Base-by-base conservation (phyloP, 441 rosid genomes). In the Bruguiera hainesii region DNA sequence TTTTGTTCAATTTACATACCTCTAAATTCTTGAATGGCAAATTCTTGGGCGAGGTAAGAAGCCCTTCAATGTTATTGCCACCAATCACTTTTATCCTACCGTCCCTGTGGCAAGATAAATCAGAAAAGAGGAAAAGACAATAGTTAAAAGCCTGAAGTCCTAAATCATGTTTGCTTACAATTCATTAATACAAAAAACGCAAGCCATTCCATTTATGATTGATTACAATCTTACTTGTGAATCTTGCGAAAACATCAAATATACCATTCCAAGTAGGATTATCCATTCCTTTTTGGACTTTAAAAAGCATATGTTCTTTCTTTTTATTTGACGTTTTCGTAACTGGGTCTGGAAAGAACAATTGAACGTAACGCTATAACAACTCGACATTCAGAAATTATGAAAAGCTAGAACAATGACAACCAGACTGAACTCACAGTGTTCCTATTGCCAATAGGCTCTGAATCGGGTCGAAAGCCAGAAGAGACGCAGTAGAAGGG, bases 1-100 rank as follows among this genome's bases (percentile, higher is more conserved):
- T 26, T 2, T 62, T 13, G 48, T 56, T 18, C 26, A 58, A 16
- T 31, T 63, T 58, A 61, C 74, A 59, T 15, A 67, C 89, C 89
- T 87, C 88, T 66, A 87, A 69, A 73, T 82, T 68, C 57, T 82
- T 87, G 66, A 73, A 78, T 56, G 89, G 83, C 56, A 83, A 51
- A 64, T 78, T 83, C 68, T 79, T 76, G 16, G 85, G 81, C 69
- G 87, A 83, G 31, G 83, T 65, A 65, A 87, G 68, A 63, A 87
- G 84, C 28, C 85, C 92, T 73, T 87, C 92, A 72, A 87, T 69
- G 57, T 80, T 79, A 72, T 82, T 80, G 60, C 88, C 88, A 19
- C 89, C 89, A 64, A 83, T 73, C 68, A 87, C 82, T 75, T 87
- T 87, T 61, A 87, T 85, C 74, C 89, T 77, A 16, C 88, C 92